Evolutionary conservation across 2,329 filamentous ascomycete species (phyloP).

Genomic region (Tolypocladium amazonense): DNA sequence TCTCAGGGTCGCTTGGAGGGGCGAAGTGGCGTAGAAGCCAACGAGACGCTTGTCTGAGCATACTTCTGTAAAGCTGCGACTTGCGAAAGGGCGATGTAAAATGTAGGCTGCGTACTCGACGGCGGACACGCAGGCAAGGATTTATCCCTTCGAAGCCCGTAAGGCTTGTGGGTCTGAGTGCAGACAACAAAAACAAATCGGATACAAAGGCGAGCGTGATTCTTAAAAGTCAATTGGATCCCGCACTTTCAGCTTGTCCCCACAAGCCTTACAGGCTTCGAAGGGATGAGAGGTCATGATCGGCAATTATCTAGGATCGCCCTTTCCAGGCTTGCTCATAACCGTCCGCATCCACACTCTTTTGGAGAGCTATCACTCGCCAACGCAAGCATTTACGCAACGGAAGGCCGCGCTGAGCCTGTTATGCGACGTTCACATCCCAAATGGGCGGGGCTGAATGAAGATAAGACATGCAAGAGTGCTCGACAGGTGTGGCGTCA

Average conservation of each 20-base stretch:
- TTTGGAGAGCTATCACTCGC: neutral
- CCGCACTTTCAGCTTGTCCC: too few species aligned
- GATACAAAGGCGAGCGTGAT: too few species aligned
- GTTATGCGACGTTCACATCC: neutral
- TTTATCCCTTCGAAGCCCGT: too few species aligned
- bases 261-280: too few species aligned
- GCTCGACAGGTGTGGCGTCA: neutral
- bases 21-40: neutral
- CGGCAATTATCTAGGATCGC: too few species aligned
- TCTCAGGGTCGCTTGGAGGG: neutral
- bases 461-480: neutral
- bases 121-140: neutral
- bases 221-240: too few species aligned
- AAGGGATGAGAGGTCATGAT: too few species aligned
- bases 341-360: neutral
- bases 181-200: too few species aligned
- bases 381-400: neutral
- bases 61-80: neutral
- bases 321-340: neutral
- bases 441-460: neutral
- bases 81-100: neutral
- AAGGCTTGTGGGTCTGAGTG: too few species aligned
- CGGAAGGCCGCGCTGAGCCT: neutral
- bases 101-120: neutral
- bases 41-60: neutral